Conservation (phyloP, 305 asterid genomes). For the Fraxinus velutina region DNA sequence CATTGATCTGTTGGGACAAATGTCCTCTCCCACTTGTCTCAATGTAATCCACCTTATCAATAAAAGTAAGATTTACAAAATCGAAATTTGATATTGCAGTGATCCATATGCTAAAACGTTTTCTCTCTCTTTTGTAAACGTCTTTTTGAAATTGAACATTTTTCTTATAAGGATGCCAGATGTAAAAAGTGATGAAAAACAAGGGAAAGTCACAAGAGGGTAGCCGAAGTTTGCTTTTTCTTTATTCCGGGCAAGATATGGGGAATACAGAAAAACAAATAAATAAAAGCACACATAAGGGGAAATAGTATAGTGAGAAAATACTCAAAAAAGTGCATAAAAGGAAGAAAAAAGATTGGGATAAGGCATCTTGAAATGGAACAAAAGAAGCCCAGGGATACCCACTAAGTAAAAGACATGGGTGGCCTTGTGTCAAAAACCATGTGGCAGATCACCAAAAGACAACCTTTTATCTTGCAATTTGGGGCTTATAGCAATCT, state of each 20-base stretch:
- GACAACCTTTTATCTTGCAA: neutral
- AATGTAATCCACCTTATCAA: neutral
- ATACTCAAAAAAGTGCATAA: neutral
- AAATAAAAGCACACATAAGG: conserved; percentile 4
- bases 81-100: too few relatives aligned
- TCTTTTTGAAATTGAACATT: neutral
- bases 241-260: neutral
- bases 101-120: neutral
- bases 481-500: neutral
- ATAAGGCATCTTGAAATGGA: conserved; percentile 23
- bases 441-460: conserved; percentile 16
- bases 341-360: neutral
- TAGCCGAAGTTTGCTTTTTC: neutral
- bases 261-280: neutral
- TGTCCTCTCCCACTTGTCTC: neutral
- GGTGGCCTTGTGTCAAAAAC: neutral
- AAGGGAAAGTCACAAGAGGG: neutral
- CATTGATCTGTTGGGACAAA: neutral
- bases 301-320: neutral
- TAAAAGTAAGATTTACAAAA: neutral
- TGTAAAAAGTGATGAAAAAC: neutral
- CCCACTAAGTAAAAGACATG: conserved; percentile 6
- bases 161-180: neutral
- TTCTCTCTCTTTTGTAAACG: neutral
- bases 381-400: conserved; percentile 13